Evolutionary conservation across 176 grass and related monocot species (phyloP).

Genomic region (Phoenix roebelenii): DNA sequence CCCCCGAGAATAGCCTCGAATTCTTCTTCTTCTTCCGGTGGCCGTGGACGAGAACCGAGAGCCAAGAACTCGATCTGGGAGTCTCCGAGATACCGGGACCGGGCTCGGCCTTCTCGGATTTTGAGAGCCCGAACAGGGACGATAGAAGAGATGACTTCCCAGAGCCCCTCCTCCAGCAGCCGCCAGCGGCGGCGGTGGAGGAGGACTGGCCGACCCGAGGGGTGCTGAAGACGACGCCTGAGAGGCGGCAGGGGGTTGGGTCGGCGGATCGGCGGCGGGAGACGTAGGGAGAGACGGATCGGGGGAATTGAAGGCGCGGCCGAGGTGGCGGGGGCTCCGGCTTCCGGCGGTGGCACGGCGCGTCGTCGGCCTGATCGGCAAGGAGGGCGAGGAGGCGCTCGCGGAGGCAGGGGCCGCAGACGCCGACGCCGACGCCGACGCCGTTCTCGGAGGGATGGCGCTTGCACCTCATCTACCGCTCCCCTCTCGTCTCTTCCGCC

Average conservation of each 20-base stretch:
- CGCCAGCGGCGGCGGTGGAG: conserved; percentile 1
- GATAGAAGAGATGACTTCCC: conserved; percentile 2
- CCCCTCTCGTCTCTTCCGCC: background rate
- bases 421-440: conserved; percentile 53
- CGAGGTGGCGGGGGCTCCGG: background rate
- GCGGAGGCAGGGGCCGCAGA: conserved; percentile 71
- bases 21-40: background rate
- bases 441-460: conserved; percentile 52
- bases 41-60: conserved; percentile 24
- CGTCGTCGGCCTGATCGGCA: conserved; percentile 21
- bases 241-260: background rate
- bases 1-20: conserved; percentile 3
- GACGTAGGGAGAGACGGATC: conserved; percentile 39
- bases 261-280: conserved; percentile 38
- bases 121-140: conserved; percentile 6
- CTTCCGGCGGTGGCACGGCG: conserved; percentile 4
- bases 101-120: conserved; percentile 5
- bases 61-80: conserved; percentile 37
- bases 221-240: conserved; percentile 46
- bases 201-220: conserved; percentile 37
- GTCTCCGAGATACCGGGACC: background rate
- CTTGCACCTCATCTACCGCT: conserved; percentile 58
- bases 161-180: background rate
- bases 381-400: conserved; percentile 58
- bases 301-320: conserved; percentile 22